A percentile compares a stretch with the other conserved stretches of the same genome.
These are phyloP conservation scores for Periglandula ipomoeae DNA, from an alignment of 2,329 filamentous ascomycete species.

Conservation along the genomic window DNA sequence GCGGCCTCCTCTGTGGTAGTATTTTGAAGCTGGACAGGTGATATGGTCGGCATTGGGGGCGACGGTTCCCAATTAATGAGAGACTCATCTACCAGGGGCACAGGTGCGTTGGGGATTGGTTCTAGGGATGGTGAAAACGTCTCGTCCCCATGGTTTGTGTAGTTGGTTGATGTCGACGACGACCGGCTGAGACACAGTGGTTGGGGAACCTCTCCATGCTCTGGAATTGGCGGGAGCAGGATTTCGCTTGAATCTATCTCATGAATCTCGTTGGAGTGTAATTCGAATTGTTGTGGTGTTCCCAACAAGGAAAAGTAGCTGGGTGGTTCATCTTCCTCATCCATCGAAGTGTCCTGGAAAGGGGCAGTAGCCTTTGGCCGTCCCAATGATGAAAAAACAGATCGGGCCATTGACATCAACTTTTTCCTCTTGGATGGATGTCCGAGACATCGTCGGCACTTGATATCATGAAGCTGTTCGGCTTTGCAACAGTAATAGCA, in stretches of 20 bases:
- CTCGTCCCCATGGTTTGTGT: slow-evolving; percentile 5
- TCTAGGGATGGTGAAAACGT: too few relatives aligned
- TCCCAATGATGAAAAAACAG: slow-evolving; percentile 43
- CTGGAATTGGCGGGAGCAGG: slow-evolving; percentile 20
- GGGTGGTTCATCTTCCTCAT: slow-evolving; percentile 31
- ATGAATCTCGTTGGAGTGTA: slow-evolving; percentile 40
- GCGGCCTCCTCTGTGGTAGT: slow-evolving; percentile 10
- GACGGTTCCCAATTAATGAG: slow-evolving; percentile 19
- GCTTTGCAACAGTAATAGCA: slow-evolving; percentile 45
- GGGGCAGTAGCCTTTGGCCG: slow-evolving; percentile 31
- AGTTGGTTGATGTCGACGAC: background rate
- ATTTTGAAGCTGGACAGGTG: slow-evolving; percentile 16
- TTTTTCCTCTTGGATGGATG: slow-evolving; percentile 42
- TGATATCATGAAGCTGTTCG: slow-evolving; percentile 40
- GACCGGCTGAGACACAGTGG: background rate
- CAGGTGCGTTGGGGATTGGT: background rate
- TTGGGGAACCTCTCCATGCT: slow-evolving; percentile 14
- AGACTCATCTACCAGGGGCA: slow-evolving; percentile 9
- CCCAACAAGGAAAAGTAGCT: slow-evolving; percentile 35
- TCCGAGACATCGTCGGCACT: slow-evolving; percentile 40
- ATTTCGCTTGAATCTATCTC: slow-evolving; percentile 43
- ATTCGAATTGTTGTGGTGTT: slow-evolving; percentile 27
- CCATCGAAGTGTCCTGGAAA: slow-evolving; percentile 19
- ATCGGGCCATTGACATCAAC: slow-evolving; percentile 43
- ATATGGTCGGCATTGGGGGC: slow-evolving; percentile 16